A percentile compares a stretch with the other conserved stretches of the same genome.
phyloP scores from a whole-genome alignment of 2,329 filamentous ascomycete genomes.

The Diaporthe australafricana region DNA sequence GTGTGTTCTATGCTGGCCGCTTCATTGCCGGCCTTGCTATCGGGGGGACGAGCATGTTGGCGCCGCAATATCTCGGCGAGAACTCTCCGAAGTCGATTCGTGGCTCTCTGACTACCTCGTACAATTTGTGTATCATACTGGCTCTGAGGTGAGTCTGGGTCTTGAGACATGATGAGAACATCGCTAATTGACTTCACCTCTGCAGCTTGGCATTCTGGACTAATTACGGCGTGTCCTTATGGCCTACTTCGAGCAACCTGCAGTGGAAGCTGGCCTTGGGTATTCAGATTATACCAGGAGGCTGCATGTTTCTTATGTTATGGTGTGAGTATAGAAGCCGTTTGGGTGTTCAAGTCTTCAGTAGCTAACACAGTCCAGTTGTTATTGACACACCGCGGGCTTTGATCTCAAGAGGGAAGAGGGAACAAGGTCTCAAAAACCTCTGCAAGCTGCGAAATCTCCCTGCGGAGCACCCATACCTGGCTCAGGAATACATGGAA shows the following conservation, averaged over 20 bases:
- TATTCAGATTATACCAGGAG: slow-evolving; percentile 53
- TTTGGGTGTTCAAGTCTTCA: background rate
- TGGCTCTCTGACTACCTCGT: slow-evolving; percentile 53
- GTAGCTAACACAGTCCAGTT: slow-evolving; percentile 36
- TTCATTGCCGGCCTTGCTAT: slow-evolving; percentile 51
- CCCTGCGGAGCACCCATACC: slow-evolving; percentile 51
- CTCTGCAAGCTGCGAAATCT: slow-evolving; percentile 53
- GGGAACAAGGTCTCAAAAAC: slow-evolving; percentile 49
- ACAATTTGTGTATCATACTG: slow-evolving; percentile 53
- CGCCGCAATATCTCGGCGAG: slow-evolving; percentile 54
- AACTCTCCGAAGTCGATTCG: slow-evolving; percentile 54
- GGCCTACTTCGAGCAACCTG: slow-evolving; percentile 38
- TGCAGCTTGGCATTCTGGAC: slow-evolving; percentile 40
- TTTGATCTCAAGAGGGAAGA: slow-evolving; percentile 50
- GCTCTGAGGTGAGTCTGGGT: slow-evolving; percentile 39
- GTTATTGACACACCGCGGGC: slow-evolving; percentile 49
- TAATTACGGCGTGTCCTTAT: slow-evolving; percentile 43
- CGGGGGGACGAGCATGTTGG: slow-evolving; percentile 51
- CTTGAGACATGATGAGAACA: slow-evolving; percentile 27
- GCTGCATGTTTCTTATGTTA: slow-evolving; percentile 49
- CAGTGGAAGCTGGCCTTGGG: slow-evolving; percentile 52
- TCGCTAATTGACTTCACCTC: background rate
- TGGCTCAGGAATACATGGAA: slow-evolving; percentile 52
- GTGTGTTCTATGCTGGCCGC: slow-evolving; percentile 51
- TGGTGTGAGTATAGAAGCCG: background rate